Percentiles rank a stretch among this genome's conserved stretches.
Conservation (phyloP, 2,329 filamentous ascomycete species). For the Pestalotiopsis fici region DNA sequence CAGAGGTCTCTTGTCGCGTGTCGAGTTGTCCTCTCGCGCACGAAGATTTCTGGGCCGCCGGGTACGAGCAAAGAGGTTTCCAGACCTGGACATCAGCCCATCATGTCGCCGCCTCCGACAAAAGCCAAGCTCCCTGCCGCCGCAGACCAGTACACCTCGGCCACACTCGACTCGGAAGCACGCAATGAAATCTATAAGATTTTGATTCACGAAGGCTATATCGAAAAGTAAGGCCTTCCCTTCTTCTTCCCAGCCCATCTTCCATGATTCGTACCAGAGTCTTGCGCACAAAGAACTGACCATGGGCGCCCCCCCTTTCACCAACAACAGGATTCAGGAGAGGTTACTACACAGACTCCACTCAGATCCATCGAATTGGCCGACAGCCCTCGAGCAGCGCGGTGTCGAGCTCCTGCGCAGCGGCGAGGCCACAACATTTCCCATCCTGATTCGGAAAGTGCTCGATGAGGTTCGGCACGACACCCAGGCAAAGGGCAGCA, state of each 20-base stretch:
- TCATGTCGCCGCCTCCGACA: slow-evolving; percentile 50
- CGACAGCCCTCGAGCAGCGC: slow-evolving; percentile 59
- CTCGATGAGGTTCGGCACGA: slow-evolving; percentile 63
- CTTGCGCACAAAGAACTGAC: slow-evolving; percentile 9
- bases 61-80: not conserved
- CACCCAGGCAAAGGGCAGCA: slow-evolving; percentile 34
- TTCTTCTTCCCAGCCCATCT: not conserved
- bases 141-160: slow-evolving; percentile 60
- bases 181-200: slow-evolving; percentile 63
- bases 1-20: too few species aligned
- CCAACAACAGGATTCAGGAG: slow-evolving; percentile 59
- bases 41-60: not conserved
- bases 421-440: slow-evolving; percentile 61
- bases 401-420: slow-evolving; percentile 61
- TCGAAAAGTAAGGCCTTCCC: slow-evolving; percentile 48
- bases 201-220: slow-evolving; percentile 59
- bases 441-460: slow-evolving; percentile 60
- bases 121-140: slow-evolving; percentile 63
- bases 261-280: slow-evolving; percentile 10
- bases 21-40: not conserved
- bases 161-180: slow-evolving; percentile 62
- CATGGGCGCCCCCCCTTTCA: slow-evolving; percentile 1
- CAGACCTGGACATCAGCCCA: slow-evolving; percentile 10
- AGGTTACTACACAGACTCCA: slow-evolving; percentile 63
- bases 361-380: slow-evolving; percentile 62